phyloP scores from a whole-genome alignment of 208 protist species.

The Crithidia bombi region DNA sequence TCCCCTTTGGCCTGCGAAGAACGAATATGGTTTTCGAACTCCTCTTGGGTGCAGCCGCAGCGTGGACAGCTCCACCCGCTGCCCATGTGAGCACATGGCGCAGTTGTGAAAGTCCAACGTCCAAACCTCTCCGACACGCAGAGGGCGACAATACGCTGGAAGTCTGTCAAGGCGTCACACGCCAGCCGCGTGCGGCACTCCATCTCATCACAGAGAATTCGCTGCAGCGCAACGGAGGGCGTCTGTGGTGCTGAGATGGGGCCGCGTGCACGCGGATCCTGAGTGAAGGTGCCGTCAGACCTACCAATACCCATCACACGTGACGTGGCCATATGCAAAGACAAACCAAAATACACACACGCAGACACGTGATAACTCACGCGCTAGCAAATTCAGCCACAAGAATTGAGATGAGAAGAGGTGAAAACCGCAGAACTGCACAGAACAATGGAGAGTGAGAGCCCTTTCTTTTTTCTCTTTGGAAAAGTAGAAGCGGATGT shows the following conservation, averaged over 20 bases:
- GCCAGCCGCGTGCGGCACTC: slow-evolving; percentile 50
- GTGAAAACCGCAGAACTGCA: too few species aligned
- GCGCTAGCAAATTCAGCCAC: too few species aligned
- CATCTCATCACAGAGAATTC: slow-evolving; percentile 65
- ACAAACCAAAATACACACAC: too few species aligned
- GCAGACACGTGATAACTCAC: too few species aligned
- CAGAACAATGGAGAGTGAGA: too few species aligned
- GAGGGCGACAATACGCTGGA: slow-evolving; percentile 72
- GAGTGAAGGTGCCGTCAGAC: slow-evolving; percentile 33
- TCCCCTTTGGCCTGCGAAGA: too few species aligned
- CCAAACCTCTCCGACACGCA: slow-evolving; percentile 51
- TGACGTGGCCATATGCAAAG: too few species aligned
- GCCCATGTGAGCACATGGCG: neutral
- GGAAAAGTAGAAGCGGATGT: too few species aligned
- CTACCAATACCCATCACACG: neutral
- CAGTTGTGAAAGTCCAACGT: slow-evolving; percentile 41
- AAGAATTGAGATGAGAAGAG: too few species aligned
- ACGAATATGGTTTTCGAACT: neutral
- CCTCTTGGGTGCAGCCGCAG: slow-evolving; percentile 5
- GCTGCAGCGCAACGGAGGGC: slow-evolving; percentile 9
- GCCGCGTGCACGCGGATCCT: slow-evolving; percentile 1
- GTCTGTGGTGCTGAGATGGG: neutral
- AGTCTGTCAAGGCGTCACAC: slow-evolving; percentile 71
- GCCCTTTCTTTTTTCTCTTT: too few species aligned
- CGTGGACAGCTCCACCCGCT: slow-evolving; percentile 16